Evolutionary conservation across 371 early-diverging fungal species (phyloP), one percentile per base, ranked within the genome.

Genomic region (Mortierella sp.): DNA sequence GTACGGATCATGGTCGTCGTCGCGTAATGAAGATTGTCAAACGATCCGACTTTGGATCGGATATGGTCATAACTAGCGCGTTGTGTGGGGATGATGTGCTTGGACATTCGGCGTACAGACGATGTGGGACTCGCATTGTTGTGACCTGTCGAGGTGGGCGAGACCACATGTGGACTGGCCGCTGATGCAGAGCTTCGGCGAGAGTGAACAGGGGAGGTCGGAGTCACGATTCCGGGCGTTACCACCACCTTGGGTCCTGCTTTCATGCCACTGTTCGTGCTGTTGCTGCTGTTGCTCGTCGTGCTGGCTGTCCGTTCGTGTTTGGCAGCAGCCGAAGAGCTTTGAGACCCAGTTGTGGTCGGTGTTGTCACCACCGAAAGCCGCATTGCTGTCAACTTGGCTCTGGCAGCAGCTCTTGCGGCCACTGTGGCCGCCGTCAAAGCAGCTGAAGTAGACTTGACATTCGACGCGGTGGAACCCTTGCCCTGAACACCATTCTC

Each of bases 41-140:
- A 50, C 18, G 73, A 72, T 1, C 70, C 67, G n/a, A 79, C 79
- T 37, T 79, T 79, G 58, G 72, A 62, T 52, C 64, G 64, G 11
- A 79, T 70, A 60, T 72, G 68, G 21, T 62, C 72, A 19, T 62
- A 72, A 9, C 57, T 18, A 3, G 21, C 45, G 44, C 65, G 68
- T 51, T 77, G 77, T 6, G 77, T 77, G 14, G 77, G 77, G 53
- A 77, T 65, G 23, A 77, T 77, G 47, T 77, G 72, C 56, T 71
- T 71, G 6, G 77, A 76, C 16, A 69, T 26, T 4, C 72, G 64
- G 50, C 72, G 77, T 30, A 23, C 37, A 11, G 23, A 3, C 7
- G 50, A n/a, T 50, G 50, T 50, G 50, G 21, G 50, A 50, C 50
- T 21, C 9, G n/a, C n/a, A n/a, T n/a, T n/a, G n/a, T n/a, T n/a